Base-by-base conservation (phyloP, 176 grass and related monocot genomes). In the Musa itinerans region DNA sequence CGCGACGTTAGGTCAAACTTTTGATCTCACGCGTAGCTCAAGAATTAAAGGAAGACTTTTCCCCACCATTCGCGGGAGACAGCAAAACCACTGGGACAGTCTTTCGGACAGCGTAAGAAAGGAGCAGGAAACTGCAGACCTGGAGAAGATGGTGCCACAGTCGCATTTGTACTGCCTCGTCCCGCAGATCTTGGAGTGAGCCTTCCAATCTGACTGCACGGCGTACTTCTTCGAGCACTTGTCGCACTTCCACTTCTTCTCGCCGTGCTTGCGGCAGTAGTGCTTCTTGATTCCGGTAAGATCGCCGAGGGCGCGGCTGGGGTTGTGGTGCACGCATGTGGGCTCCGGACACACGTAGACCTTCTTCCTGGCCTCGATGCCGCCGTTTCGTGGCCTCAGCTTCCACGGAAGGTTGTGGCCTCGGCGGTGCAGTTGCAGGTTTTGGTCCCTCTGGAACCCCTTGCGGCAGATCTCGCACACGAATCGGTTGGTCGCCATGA, bases 321-420 rank as follows among this genome's bases (percentile, higher is more conserved):
- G 81, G 74, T 78, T 80, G 82, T 92, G 90, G 77, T 92, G 90
- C 73, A 89, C 90, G 81, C 90, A 92, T 55, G 84, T 59, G 52
- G 74, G 21, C 76, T 87, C 90, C 5, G 90, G 90, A 77, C 90
- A 92, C 67, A 92, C 73, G 76, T 92, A 92, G 53, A 82, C 90
- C 22, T 79, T 79, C 86, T 87, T 92, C 69, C 84, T 50, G 54
- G 71, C 74, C 50, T 34, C 19, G 1, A 53, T 76, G 4, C 63
- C 54, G 52, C 1, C 66, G 57, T n/a, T 63, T 48, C 90, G 78
- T 79, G 85, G 90, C 58, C 82, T 76, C 4, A 98, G 94, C 78
- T 98, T 98, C 94, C 94, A 98, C 10, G 94, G 94, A 11, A 98
- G 88, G 86, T 98, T 98, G 86, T 98, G 94, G 10, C 94, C 85